Base-by-base conservation (phyloP, 257 asterid species). In the Solanum piurae region DNA sequence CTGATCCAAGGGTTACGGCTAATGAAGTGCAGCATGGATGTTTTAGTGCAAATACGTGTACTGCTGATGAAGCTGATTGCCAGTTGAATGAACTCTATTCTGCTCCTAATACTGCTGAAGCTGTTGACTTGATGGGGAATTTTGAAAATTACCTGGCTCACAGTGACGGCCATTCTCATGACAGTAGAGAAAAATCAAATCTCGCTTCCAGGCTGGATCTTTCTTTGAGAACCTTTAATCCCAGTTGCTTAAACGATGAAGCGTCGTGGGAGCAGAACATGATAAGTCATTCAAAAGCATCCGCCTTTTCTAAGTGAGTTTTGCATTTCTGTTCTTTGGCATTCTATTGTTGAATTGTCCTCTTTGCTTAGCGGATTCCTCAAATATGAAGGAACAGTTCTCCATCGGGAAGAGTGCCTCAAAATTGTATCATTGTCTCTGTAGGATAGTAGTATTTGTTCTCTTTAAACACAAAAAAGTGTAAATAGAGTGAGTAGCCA, bases 241-340 rank as follows among this genome's bases (percentile, higher is more conserved):
- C 91, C 16, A 87, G 89, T 84, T 89, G 87, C 87, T 92, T 93
- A 33, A 88, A 88, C 52, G 91, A 92, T 90, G 94, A 89, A 86
- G 88, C 23, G n/a, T 87, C 91, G 46, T 94, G 92, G 52, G 98
- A 92, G 86, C 89, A 88, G 87, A 92, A 58, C 34, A 73, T 83
- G 76, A 87, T 96, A 87, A 95, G 94, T 89, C 98, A 94, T 89
- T 95, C 99, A 5, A 94, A 94, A 89, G 96, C 95, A 83, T 97
- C 99, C 10, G 93, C 99, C 72, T 97, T 97, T 89, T 94, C 98
- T 23, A 86, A 96, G 99, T 97, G 91, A 95, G 98, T 91, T 86
- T 87, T 79, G 40, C n/a, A 88, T 34, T 83, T 29, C 34, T 34
- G 34, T 71, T 82, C 42, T 29, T 82, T 82, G 86, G 33, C 69